A percentile compares a stretch with the other conserved stretches of the same genome.
These are phyloP conservation scores for Talaromyces wortmannii DNA, from an alignment of 495 filamentous ascomycete species.

Conservation along the genomic window DNA sequence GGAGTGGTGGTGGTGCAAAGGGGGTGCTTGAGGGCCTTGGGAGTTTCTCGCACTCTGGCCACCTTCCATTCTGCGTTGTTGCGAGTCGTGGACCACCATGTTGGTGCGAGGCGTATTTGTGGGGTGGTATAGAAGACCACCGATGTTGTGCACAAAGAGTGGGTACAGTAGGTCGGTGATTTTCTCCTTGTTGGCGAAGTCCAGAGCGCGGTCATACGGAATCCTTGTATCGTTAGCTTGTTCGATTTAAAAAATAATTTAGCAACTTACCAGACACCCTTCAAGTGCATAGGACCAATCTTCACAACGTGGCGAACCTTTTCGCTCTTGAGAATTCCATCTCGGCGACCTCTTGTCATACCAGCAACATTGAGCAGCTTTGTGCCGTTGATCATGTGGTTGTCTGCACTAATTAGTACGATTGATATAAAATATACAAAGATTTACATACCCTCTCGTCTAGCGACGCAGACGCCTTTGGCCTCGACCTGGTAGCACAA, in stretches of 20 bases:
- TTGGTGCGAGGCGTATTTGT: slow-evolving; percentile 77
- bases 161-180: slow-evolving; percentile 95
- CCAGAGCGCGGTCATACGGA: slow-evolving; percentile 89
- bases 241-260: neutral
- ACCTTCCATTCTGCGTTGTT: slow-evolving; percentile 58
- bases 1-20: slow-evolving; percentile 69
- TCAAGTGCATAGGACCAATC: slow-evolving; percentile 98
- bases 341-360: slow-evolving; percentile 92
- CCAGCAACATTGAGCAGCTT: slow-evolving; percentile 96
- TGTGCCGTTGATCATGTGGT: slow-evolving; percentile 98
- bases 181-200: slow-evolving; percentile 99
- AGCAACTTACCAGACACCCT: slow-evolving; percentile 85
- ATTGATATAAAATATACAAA: slow-evolving; percentile 2
- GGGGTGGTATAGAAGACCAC: slow-evolving; percentile 87
- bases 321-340: slow-evolving; percentile 97
- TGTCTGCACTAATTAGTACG: slow-evolving; percentile 52
- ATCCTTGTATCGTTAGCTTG: slow-evolving; percentile 55
- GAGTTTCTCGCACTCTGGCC: slow-evolving; percentile 27
- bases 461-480: slow-evolving; percentile 90
- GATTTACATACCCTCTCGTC: slow-evolving; percentile 71
- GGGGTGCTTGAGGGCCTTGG: slow-evolving; percentile 58
- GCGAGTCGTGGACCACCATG: slow-evolving; percentile 81
- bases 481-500: slow-evolving; percentile 98
- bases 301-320: slow-evolving; percentile 96
- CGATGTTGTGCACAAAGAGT: slow-evolving; percentile 96